These are phyloP conservation scores for Erysiphe pisi DNA, from an alignment of 2,329 filamentous ascomycete species.

Conservation along the genomic window DNA sequence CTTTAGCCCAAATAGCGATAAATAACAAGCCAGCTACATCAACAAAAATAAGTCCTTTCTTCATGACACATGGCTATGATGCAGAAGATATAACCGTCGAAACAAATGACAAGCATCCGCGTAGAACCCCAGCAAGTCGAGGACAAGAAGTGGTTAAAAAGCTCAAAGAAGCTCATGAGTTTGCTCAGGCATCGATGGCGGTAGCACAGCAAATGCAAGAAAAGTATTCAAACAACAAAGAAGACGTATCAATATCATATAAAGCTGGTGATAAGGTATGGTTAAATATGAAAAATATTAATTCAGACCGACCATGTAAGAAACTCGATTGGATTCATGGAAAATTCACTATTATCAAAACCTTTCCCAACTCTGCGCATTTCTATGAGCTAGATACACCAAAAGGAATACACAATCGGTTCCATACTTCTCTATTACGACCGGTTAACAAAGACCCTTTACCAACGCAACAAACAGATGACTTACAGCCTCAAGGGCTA, in stretches of 20 bases:
- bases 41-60: no score
- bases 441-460: not conserved
- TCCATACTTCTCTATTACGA: constrained; percentile 15
- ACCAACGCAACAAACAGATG: not conserved
- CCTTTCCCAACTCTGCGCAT: not conserved
- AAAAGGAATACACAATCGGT: constrained; percentile 18
- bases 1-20: no score
- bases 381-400: constrained; percentile 23
- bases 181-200: constrained; percentile 9
- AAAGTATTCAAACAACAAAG: not conserved
- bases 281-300: constrained; percentile 25
- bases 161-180: constrained; percentile 25
- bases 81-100: no score
- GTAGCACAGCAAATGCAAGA: constrained; percentile 23
- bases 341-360: constrained; percentile 5
- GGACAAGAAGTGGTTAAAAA: constrained; percentile 16
- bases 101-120: no score
- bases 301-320: not conserved
- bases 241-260: not conserved
- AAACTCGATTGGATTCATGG: constrained; percentile 15
- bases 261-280: constrained; percentile 23
- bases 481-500: constrained; percentile 5
- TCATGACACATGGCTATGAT: no score
- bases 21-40: no score
- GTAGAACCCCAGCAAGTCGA: not conserved